phyloP scores from a whole-genome alignment of 768 basidiomycete species.

The Kwoniella mangroviensis region DNA sequence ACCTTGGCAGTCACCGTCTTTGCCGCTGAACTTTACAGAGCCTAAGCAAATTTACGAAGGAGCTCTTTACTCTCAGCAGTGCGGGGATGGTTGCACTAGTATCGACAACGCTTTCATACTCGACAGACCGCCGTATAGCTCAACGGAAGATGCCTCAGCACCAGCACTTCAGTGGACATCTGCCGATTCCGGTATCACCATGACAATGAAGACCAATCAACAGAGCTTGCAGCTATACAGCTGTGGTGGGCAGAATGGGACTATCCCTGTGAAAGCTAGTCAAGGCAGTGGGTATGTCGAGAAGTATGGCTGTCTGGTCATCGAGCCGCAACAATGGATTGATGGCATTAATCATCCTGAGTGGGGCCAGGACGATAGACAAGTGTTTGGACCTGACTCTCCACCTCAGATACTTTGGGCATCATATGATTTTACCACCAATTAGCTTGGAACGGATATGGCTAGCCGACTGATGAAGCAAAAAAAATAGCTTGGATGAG shows the following conservation, averaged over 20 bases:
- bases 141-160: conserved; percentile 4
- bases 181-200: conserved; percentile 34
- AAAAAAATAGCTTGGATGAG: too few species aligned
- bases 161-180: conserved; percentile 24
- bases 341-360: conserved; percentile 42
- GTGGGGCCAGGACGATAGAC: conserved; percentile 36
- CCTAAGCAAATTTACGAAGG: conserved; percentile 32
- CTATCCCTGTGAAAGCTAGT: conserved; percentile 25
- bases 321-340: conserved; percentile 45
- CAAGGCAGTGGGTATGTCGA: conserved; percentile 29
- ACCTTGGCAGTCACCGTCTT: conserved; percentile 17
- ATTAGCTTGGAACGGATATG: too few species aligned
- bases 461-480: too few species aligned
- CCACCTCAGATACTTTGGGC: conserved; percentile 33
- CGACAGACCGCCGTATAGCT: conserved; percentile 17
- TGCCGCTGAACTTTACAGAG: conserved; percentile 35
- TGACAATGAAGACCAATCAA: conserved; percentile 37
- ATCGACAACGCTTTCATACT: conserved; percentile 48
- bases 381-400: conserved; percentile 38
- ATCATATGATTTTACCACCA: conserved; percentile 39
- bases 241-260: conserved; percentile 33
- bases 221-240: conserved; percentile 35
- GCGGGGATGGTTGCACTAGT: conserved; percentile 34
- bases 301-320: conserved; percentile 43
- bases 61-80: conserved; percentile 22